phyloP scores from a whole-genome alignment of 140 eudicot genomes.

The Flaveria floridana region DNA sequence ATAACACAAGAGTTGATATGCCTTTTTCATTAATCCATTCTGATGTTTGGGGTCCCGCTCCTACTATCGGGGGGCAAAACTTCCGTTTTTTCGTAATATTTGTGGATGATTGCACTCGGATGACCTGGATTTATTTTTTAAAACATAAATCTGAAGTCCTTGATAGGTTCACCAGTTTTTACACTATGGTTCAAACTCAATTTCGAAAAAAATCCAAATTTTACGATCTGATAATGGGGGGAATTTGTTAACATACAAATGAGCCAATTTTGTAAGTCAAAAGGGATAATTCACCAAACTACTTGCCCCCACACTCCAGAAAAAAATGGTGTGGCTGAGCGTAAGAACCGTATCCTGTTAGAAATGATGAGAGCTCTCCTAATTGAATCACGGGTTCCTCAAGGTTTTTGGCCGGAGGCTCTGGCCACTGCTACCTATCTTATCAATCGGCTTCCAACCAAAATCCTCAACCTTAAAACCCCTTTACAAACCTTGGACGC shows the following conservation, averaged over 20 bases:
- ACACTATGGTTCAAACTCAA: background rate
- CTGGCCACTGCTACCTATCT: background rate
- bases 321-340: background rate
- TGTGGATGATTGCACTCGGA: background rate
- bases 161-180: background rate
- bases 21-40: background rate
- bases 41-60: background rate
- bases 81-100: background rate
- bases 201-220: background rate
- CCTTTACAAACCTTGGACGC: background rate
- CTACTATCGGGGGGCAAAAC: background rate
- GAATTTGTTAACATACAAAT: background rate
- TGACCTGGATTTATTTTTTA: background rate
- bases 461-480: background rate
- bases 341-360: background rate
- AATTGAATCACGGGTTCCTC: background rate
- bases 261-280: background rate
- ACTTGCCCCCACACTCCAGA: background rate
- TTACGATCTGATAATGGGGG: background rate
- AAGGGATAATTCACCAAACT: background rate
- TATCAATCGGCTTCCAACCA: background rate
- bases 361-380: background rate
- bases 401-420: background rate
- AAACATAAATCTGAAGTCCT: background rate
- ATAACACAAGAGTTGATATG: background rate